Percentiles rank a stretch among this genome's conserved stretches.
phyloP scores from a whole-genome alignment of 441 rosid species.

The Adansonia rubrostipa region DNA sequence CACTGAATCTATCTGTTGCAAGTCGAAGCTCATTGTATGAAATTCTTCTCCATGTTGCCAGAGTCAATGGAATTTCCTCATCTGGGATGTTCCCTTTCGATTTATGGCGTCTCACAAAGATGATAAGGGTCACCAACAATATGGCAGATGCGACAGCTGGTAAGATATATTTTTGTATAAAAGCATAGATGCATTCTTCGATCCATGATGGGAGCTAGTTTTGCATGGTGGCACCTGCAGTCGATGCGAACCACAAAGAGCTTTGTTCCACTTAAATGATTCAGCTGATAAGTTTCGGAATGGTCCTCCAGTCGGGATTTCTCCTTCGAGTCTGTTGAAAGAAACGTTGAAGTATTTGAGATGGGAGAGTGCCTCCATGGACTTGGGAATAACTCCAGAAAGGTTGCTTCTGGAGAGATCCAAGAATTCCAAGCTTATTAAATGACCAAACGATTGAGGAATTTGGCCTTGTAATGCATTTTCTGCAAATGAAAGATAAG shows the following conservation, averaged over 20 bases:
- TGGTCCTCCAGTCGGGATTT: neutral
- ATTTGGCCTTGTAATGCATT: neutral
- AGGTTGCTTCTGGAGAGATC: neutral
- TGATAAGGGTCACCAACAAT: neutral
- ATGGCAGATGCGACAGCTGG: neutral
- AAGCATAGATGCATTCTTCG: neutral
- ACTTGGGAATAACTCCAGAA: neutral
- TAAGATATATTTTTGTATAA: neutral
- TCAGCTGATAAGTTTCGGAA: neutral
- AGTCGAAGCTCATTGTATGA: neutral
- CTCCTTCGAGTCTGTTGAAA: neutral
- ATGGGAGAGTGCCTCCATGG: neutral
- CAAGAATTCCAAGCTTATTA: neutral
- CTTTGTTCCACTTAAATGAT: neutral
- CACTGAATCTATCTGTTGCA: constrained; percentile 1
- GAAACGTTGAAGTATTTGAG: neutral
- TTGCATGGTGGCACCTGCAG: constrained; percentile 3
- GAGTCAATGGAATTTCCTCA: neutral
- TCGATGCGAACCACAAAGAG: neutral
- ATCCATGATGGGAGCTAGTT: neutral
- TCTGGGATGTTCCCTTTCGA: neutral
- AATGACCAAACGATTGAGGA: neutral
- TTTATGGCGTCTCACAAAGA: neutral
- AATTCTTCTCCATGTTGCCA: neutral
- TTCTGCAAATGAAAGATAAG: neutral